phyloP scores from a whole-genome alignment of 345 rosid species.

The Ceriops decandra region DNA sequence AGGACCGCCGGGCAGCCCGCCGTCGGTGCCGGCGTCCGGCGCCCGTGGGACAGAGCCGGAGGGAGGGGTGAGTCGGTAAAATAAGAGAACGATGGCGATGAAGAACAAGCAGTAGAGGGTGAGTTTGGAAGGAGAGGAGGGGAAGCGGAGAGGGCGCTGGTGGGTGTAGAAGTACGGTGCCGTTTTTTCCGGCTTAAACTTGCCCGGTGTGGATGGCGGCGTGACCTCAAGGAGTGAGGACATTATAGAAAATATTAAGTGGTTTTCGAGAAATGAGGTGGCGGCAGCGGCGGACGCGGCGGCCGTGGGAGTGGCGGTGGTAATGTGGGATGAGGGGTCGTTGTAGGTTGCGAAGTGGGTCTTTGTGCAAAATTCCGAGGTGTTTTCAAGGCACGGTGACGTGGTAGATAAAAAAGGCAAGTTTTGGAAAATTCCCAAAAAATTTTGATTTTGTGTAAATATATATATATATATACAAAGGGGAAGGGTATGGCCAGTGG shows the following conservation, averaged over 20 bases:
- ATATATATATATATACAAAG: too few species aligned
- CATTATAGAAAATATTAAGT: constrained; percentile 27
- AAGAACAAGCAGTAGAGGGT: constrained; percentile 45
- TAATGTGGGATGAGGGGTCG: too few species aligned
- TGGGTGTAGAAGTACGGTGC: constrained; percentile 25
- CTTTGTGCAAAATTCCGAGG: too few species aligned
- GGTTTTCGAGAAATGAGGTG: not conserved
- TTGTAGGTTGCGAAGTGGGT: too few species aligned
- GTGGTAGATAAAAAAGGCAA: not conserved
- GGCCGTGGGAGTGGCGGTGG: too few species aligned
- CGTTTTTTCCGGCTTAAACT: constrained; percentile 53
- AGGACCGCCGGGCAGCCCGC: constrained; percentile 30
- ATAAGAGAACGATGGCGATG: constrained; percentile 43
- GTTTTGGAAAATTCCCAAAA: not conserved
- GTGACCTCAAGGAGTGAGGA: constrained; percentile 50
- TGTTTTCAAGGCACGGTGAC: not conserved
- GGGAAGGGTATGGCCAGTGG: not conserved
- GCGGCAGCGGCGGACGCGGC: not conserved
- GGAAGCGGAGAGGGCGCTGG: constrained; percentile 37
- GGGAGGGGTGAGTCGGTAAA: constrained; percentile 24
- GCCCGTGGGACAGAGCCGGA: constrained; percentile 24
- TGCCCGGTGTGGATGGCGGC: constrained; percentile 59
- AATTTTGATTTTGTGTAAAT: not conserved
- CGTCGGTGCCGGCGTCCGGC: constrained; percentile 29
- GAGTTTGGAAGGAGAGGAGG: constrained; percentile 43